phyloP scores from a whole-genome alignment of 257 asterid species.

The Ocimum tenuiflorum region DNA sequence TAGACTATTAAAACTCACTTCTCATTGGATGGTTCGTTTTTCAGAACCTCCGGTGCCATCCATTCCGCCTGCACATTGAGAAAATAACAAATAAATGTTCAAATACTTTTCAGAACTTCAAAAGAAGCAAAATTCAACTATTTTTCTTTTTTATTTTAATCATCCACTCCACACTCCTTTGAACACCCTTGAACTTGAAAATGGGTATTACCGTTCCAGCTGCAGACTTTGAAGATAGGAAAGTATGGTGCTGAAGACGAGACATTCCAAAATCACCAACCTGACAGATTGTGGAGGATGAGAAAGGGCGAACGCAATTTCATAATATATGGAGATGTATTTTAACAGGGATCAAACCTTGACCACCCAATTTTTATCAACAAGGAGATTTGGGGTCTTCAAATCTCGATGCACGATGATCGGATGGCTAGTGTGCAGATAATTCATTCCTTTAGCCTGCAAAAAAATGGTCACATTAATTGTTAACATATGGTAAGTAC shows the following conservation, averaged over 20 bases:
- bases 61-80: constrained; percentile 77
- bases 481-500: constrained; percentile 11
- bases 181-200: background rate
- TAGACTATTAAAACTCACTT: constrained; percentile 53
- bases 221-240: constrained; percentile 85
- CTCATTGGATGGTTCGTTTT: constrained; percentile 92
- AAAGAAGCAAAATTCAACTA: background rate
- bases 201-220: constrained; percentile 80
- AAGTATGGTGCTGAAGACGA: constrained; percentile 85
- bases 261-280: constrained; percentile 98
- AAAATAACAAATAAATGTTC: constrained; percentile 13
- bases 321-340: background rate
- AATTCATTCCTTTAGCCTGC: constrained; percentile 99
- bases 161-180: background rate
- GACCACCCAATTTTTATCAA: constrained; percentile 90
- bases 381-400: constrained; percentile 95
- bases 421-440: constrained; percentile 90
- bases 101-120: background rate
- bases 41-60: constrained; percentile 98
- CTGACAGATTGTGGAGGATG: constrained; percentile 35
- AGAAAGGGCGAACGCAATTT: background rate
- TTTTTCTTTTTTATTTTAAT: background rate
- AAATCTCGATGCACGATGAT: constrained; percentile 91
- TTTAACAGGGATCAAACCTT: constrained; percentile 45
- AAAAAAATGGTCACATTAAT: constrained; percentile 21